phyloP scores from a whole-genome alignment of 176 grass and related monocot genomes.

The Areca catechu region DNA sequence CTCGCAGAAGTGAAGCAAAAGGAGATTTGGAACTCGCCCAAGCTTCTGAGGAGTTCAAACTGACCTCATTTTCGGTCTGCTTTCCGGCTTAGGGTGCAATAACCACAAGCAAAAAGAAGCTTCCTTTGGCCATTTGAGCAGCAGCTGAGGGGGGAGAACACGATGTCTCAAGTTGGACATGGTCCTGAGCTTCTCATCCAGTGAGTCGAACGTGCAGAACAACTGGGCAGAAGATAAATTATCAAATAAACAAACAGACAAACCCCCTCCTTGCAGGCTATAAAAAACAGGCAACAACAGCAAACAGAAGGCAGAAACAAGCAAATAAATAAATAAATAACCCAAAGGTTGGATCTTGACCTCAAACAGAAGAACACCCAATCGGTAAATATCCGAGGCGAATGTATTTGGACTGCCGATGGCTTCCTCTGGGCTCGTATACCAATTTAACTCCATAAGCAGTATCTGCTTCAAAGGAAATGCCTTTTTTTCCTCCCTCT shows the following conservation, averaged over 20 bases:
- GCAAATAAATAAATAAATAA: background rate
- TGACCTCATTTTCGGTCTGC: conserved; percentile 80
- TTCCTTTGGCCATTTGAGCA: conserved; percentile 92
- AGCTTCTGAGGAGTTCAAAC: background rate
- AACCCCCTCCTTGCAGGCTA: background rate
- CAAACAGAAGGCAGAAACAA: conserved; percentile 4
- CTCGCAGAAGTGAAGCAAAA: too few relatives aligned
- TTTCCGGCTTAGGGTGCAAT: conserved; percentile 77
- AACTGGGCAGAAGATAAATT: conserved; percentile 31
- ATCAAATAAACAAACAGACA: background rate
- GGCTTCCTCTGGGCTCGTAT: conserved; percentile 83
- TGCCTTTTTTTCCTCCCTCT: conserved; percentile 23
- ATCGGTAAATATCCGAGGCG: conserved; percentile 86
- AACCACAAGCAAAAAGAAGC: conserved; percentile 89
- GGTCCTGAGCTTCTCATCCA: conserved; percentile 71
- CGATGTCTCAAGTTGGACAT: conserved; percentile 81
- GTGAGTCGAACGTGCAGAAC: conserved; percentile 68
- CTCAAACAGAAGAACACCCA: conserved; percentile 94
- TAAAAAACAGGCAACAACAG: background rate
- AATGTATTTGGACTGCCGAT: conserved; percentile 36
- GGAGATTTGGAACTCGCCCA: background rate
- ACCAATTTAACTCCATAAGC: conserved; percentile 79
- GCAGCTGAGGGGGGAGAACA: conserved; percentile 63
- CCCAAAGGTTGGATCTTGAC: conserved; percentile 18
- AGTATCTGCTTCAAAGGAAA: conserved; percentile 82